Evolutionary conservation across 345 rosid genomes (phyloP), one percentile per base, ranked within the genome.

Genomic region (Eucalyptus shirleyi): DNA sequence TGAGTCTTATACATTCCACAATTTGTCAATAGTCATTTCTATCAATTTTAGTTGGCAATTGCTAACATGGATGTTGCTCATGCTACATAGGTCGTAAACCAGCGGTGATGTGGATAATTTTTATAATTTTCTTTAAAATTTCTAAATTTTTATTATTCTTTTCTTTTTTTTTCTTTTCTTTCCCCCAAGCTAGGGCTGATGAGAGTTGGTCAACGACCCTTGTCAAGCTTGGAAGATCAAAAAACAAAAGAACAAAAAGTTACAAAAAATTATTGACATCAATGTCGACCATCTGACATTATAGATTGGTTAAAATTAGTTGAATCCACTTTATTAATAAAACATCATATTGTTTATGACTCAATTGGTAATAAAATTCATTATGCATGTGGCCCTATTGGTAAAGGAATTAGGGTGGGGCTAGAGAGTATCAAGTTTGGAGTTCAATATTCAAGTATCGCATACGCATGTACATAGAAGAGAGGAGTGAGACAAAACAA

Each of bases 91-190:
- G 56, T 51, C 9, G 2, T n/a, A n/a, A n/a, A 18, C 0, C 2
- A 18, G 5, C 1, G 4, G 1, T 53, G 0, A 7, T 1, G 0
- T 53, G 1, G 2, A 53, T 19, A 53, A 8, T 19, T 53, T 53
- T 53, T 53, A 53, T 53, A 53, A 53, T 53, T 53, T 53, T 19
- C 4, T 53, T 19, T 1, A 53, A 53, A 53, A 3, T 19, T 53
- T 53, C 4, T 53, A 53, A 19, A 19, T 53, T 53, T 53, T 53
- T 53, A 53, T 53, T 19, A 0, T 19, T 19, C 11, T 53, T 7
- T 53, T 0, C 2, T 37, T 37, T 3, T 53, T 53, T 53, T 53
- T 53, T 23, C 0, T 8, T 53, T 53, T 9, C 2, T 4, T 53
- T 23, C 24, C 26, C 26, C 59, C 59, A 53, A 53, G 2, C 59